Conservation (phyloP, 352 stramenopile genomes). For the Aphanomyces cochlioides region DNA sequence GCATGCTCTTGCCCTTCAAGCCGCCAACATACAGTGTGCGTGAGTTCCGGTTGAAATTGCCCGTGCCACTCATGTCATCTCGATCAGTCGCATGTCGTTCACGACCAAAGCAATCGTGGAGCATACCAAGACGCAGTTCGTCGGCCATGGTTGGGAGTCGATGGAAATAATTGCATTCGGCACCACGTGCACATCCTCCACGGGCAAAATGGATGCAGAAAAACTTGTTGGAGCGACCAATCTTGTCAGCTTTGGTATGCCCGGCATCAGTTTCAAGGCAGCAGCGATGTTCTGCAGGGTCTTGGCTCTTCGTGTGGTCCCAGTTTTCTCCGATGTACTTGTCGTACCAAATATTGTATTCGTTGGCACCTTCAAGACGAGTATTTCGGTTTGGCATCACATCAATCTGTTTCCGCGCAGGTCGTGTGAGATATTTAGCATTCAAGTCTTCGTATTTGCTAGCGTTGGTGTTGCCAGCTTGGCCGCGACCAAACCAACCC, state of each 20-base stretch:
- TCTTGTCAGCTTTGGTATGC: conserved; percentile 87
- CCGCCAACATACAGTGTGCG: conserved; percentile 90
- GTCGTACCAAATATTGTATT: conserved; percentile 97
- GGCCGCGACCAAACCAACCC: conserved; percentile 91
- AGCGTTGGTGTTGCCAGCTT: conserved; percentile 58
- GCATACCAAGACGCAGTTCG: conserved; percentile 74
- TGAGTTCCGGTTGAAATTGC: conserved; percentile 88
- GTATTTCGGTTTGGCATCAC: conserved; percentile 80
- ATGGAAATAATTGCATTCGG: conserved; percentile 92
- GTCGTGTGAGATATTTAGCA: conserved; percentile 71
- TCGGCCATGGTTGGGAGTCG: conserved; percentile 72
- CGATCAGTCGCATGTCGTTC: conserved; percentile 87
- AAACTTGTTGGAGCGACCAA: conserved; percentile 78
- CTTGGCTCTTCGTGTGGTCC: conserved; percentile 75
- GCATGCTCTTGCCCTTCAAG: conserved; percentile 53
- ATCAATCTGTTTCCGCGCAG: conserved; percentile 89
- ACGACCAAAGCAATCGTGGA: conserved; percentile 90
- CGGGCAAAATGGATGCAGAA: conserved; percentile 93
- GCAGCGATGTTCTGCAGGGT: conserved; percentile 85
- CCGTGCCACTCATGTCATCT: conserved; percentile 87
- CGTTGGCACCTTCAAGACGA: conserved; percentile 86
- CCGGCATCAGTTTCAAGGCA: conserved; percentile 80
- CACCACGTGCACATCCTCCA: conserved; percentile 84
- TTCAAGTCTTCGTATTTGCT: conserved; percentile 85
- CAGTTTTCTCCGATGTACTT: conserved; percentile 91